Conservation (phyloP, 2,329 filamentous ascomycete species). For the Biscogniauxia sp. region DNA sequence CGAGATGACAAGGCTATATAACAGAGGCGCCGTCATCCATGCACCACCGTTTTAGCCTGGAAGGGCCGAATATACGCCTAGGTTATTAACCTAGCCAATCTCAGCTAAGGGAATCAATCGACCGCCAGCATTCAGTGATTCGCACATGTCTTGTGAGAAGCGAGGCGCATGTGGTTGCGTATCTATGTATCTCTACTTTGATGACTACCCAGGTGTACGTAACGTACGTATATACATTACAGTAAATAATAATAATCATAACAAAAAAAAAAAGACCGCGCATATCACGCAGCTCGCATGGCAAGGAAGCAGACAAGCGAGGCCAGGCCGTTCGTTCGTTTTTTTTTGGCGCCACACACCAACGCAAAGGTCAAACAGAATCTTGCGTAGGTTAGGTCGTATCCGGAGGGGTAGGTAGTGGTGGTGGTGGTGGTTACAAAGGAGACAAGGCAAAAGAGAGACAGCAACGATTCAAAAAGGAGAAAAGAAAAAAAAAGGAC, state of each 20-base stretch:
- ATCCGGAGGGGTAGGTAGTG: neutral
- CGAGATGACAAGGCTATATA: slow-evolving; percentile 27
- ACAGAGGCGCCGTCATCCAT: slow-evolving; percentile 21
- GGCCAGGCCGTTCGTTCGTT: neutral
- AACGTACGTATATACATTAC: neutral
- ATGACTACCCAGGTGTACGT: neutral
- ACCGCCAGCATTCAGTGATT: slow-evolving; percentile 24
- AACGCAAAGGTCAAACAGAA: neutral
- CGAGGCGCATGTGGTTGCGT: slow-evolving; percentile 6
- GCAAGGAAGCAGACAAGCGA: neutral
- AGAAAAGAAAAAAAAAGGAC: neutral
- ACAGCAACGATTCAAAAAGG: neutral
- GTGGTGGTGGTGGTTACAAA: neutral
- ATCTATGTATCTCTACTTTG: neutral
- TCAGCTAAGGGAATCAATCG: slow-evolving; percentile 24
- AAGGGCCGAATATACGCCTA: slow-evolving; percentile 38
- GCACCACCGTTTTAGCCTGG: slow-evolving; percentile 41
- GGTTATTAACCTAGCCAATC: slow-evolving; percentile 39
- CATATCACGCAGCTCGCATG: neutral
- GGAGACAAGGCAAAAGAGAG: neutral
- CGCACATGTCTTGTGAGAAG: slow-evolving; percentile 7
- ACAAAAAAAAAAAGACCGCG: neutral
- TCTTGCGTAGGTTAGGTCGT: neutral
- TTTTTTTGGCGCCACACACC: neutral
- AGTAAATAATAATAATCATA: too few relatives aligned